Base-by-base conservation (phyloP, 345 rosid species). In the Sonneratia alba region DNA sequence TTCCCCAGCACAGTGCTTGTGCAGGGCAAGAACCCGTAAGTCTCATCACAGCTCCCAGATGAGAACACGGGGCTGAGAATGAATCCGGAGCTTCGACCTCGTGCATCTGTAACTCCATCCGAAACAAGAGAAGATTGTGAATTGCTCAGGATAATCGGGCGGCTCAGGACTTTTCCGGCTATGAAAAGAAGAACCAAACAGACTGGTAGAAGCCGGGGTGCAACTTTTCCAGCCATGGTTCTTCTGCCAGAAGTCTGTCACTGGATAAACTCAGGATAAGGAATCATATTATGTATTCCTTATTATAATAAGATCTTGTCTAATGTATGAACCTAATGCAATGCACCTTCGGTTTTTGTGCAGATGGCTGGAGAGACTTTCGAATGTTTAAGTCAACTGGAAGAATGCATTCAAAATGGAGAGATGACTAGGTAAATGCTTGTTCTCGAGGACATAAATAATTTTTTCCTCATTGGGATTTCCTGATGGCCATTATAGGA, bases 21-120 rank as follows among this genome's bases (percentile, higher is more conserved):
- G 76, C 87, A 83, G 3, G 84, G 84, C 78, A 83, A 11, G 79
- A 83, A 83, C 0, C 86, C 86, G 66, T 83, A 83, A 11, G 83
- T 68, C 81, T 79, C 79, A 68, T 83, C 84, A 43, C 84, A 83
- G 32, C 78, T 37, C 19, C 71, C 71, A 22, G 72, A 69, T 62
- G 70, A 63, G 21, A 70, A 34, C 64, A 75, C 16, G n/a, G 34
- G 45, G 72, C 47, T 69, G 45, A 74, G 43, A 37, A 47, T 10
- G 66, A 34, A 11, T 34, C 37, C 37, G 38, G 38, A 24, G 7
- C 38, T 32, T 27, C 19, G 66, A 32, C 38, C 10, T 32, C 37
- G 6, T 62, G 19, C 19, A 62, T 3, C 18, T 12, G 36, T 24
- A 14, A 62, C 38, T 27, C 66, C 66, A 34, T 62, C 38, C 3